Conservation (phyloP, 306 rosid genomes). For the Sindora glabra region DNA sequence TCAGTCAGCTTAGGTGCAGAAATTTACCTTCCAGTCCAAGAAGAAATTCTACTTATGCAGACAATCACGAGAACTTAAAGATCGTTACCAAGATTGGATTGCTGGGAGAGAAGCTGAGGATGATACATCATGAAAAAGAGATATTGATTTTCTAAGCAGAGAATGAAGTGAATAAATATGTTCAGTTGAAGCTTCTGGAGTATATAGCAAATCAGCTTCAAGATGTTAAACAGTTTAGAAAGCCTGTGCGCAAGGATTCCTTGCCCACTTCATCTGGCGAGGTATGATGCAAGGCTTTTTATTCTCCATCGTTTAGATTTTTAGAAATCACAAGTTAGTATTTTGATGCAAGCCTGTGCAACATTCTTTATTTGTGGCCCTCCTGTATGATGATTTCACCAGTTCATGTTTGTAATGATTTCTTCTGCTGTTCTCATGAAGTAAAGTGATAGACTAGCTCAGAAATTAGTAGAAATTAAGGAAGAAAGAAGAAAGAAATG, state of each 20-base stretch:
- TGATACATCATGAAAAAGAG: conserved; percentile 28
- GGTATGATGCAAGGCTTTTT: conserved; percentile 29
- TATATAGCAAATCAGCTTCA: conserved; percentile 28
- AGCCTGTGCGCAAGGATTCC: conserved; percentile 24
- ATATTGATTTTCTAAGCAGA: conserved; percentile 22
- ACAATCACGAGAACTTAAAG: conserved; percentile 27
- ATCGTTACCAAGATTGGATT: conserved; percentile 36
- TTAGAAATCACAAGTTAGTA: too few species aligned
- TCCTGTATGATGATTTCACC: too few species aligned
- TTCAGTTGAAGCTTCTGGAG: conserved; percentile 32
- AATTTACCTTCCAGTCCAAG: conserved; percentile 8
- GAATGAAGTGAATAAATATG: conserved; percentile 25
- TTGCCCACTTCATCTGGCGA: conserved; percentile 35
- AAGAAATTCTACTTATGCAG: conserved; percentile 24
- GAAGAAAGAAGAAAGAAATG: too few species aligned
- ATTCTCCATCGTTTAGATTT: not conserved
- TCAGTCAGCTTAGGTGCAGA: conserved; percentile 12
- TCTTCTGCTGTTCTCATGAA: too few species aligned
- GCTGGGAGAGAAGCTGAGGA: conserved; percentile 35
- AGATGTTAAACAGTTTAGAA: conserved; percentile 25
- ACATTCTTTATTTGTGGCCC: too few species aligned
- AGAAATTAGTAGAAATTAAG: too few species aligned
- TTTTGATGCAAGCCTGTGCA: too few species aligned
- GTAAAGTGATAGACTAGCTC: too few species aligned
- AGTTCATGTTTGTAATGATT: too few species aligned